These are phyloP conservation scores for Neurospora pannonica DNA, from an alignment of 495 filamentous ascomycete genomes.

Conservation along the genomic window DNA sequence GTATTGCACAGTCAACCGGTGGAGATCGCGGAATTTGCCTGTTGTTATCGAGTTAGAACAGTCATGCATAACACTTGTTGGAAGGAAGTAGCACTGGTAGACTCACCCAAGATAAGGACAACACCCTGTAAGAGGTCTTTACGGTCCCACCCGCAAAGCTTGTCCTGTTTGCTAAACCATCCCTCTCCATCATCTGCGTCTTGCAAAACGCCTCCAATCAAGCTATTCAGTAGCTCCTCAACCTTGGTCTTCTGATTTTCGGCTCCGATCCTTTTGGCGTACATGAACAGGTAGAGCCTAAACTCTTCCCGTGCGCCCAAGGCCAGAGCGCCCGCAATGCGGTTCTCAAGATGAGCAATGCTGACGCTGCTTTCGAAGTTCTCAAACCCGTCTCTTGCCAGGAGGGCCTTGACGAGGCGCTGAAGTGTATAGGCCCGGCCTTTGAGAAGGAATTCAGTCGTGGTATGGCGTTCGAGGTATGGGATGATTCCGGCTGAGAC, in stretches of 20 bases:
- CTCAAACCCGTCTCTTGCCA: slow-evolving; percentile 84
- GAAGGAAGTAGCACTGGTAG: neutral
- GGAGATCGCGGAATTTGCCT: slow-evolving; percentile 92
- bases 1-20: slow-evolving; percentile 85
- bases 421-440: slow-evolving; percentile 84
- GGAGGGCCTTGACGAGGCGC: slow-evolving; percentile 72
- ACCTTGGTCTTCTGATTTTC: slow-evolving; percentile 82
- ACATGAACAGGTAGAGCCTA: slow-evolving; percentile 85
- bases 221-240: slow-evolving; percentile 73
- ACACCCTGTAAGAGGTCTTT: slow-evolving; percentile 80
- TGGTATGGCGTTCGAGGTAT: slow-evolving; percentile 86
- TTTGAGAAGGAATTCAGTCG: slow-evolving; percentile 81
- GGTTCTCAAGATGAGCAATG: slow-evolving; percentile 91
- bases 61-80: neutral
- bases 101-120: slow-evolving; percentile 83
- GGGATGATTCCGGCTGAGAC: slow-evolving; percentile 91
- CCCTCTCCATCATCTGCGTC: slow-evolving; percentile 42
- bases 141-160: slow-evolving; percentile 81
- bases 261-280: slow-evolving; percentile 85
- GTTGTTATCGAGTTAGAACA: slow-evolving; percentile 23
- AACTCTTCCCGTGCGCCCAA: slow-evolving; percentile 87
- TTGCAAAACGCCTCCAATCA: slow-evolving; percentile 63
- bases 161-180: slow-evolving; percentile 51
- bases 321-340: slow-evolving; percentile 78
- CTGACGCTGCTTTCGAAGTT: slow-evolving; percentile 83